phyloP scores from a whole-genome alignment of 1,139 yeast species.

The Pichia sp. region DNA sequence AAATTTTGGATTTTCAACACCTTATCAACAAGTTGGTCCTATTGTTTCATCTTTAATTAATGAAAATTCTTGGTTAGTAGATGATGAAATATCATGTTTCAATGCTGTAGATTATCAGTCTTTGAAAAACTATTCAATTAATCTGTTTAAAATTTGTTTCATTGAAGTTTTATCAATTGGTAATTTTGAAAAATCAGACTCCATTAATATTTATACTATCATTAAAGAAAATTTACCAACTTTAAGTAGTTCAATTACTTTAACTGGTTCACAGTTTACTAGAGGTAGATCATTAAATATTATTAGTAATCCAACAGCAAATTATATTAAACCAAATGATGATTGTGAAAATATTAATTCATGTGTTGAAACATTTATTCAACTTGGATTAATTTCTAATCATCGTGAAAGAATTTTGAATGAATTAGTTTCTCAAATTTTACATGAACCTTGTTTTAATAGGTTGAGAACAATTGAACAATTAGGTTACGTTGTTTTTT shows the following conservation, averaged over 20 bases:
- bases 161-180: conserved; percentile 77
- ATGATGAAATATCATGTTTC: conserved; percentile 53
- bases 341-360: conserved; percentile 78
- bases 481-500: conserved; percentile 82
- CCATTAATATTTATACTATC: conserved; percentile 30
- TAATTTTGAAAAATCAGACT: conserved; percentile 55
- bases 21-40: conserved; percentile 67
- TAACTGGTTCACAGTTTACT: conserved; percentile 34
- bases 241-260: conserved; percentile 18
- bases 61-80: conserved; percentile 62
- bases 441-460: conserved; percentile 84
- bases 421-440: conserved; percentile 63
- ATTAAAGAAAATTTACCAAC: conserved; percentile 14
- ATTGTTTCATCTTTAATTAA: conserved; percentile 57
- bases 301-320: conserved; percentile 37
- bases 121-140: conserved; percentile 40
- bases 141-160: conserved; percentile 46
- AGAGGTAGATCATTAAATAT: conserved; percentile 47
- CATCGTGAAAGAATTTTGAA: conserved; percentile 40
- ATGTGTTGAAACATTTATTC: conserved; percentile 73
- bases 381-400: conserved; percentile 47
- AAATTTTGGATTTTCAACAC: conserved; percentile 69
- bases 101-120: conserved; percentile 45
- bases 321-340: conserved; percentile 47
- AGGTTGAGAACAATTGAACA: conserved; percentile 91